Percentiles rank a stretch among this genome's conserved stretches.
Conservation (phyloP, 495 filamentous ascomycete genomes). For the Pseudotulostoma volvatum region DNA sequence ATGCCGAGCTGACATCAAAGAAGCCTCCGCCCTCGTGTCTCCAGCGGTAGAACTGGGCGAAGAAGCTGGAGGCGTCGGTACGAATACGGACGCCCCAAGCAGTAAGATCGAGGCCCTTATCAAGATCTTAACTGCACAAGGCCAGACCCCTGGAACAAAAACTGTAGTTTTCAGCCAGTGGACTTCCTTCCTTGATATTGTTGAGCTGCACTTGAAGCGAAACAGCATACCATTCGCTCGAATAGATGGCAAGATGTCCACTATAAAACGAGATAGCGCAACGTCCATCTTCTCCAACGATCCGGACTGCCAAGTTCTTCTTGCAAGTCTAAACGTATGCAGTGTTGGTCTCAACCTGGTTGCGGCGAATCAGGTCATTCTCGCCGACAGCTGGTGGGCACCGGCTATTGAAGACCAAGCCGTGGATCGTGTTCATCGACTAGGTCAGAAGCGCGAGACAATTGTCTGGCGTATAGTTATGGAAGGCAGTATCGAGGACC, state of each 20-base stretch:
- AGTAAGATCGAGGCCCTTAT: slow-evolving; percentile 76
- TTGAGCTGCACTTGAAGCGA: slow-evolving; percentile 51
- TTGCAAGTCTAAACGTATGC: slow-evolving; percentile 69
- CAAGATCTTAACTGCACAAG: slow-evolving; percentile 57
- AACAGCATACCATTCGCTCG: slow-evolving; percentile 49
- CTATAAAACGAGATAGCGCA: slow-evolving; percentile 48
- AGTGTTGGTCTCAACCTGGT: slow-evolving; percentile 82
- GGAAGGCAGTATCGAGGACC: slow-evolving; percentile 73
- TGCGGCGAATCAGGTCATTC: slow-evolving; percentile 71
- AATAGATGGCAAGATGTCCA: slow-evolving; percentile 71
- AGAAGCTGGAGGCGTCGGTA: slow-evolving; percentile 25
- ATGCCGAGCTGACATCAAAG: slow-evolving; percentile 58
- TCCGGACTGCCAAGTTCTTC: slow-evolving; percentile 55
- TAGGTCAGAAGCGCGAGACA: slow-evolving; percentile 65
- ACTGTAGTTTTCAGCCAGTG: slow-evolving; percentile 87
- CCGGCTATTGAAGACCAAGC: slow-evolving; percentile 91
- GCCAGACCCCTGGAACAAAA: slow-evolving; percentile 53
- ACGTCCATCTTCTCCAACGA: slow-evolving; percentile 50
- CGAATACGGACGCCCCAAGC: slow-evolving; percentile 50
- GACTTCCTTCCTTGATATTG: slow-evolving; percentile 74
- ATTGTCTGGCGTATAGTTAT: slow-evolving; percentile 73
- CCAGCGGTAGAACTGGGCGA: slow-evolving; percentile 42
- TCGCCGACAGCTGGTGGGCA: slow-evolving; percentile 84
- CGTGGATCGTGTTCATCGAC: slow-evolving; percentile 74
- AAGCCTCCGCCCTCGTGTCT: slow-evolving; percentile 43